These are phyloP conservation scores for Penicillium daleae DNA, from an alignment of 495 filamentous ascomycete genomes.

Conservation along the genomic window DNA sequence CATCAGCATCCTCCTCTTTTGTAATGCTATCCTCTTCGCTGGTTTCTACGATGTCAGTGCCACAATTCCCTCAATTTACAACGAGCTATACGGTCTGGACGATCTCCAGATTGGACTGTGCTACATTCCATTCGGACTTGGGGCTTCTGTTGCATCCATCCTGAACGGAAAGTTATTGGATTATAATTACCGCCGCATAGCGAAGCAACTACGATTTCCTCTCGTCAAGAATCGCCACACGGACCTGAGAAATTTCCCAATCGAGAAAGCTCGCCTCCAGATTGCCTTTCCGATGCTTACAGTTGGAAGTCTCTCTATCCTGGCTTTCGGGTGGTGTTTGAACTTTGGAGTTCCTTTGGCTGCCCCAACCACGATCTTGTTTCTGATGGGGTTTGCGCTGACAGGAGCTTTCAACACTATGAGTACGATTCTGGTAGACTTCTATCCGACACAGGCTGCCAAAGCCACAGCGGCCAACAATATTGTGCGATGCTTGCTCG, in stretches of 20 bases:
- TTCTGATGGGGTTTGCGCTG: conserved; percentile 59
- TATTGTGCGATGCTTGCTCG: conserved; percentile 67
- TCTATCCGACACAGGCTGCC: conserved; percentile 62
- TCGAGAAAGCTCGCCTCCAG: conserved; percentile 65
- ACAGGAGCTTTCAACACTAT: conserved; percentile 62
- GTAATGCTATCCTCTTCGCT: conserved; percentile 51
- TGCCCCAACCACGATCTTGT: conserved; percentile 57
- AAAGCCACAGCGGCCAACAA: conserved; percentile 75
- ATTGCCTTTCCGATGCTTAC: conserved; percentile 49
- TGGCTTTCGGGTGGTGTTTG: conserved; percentile 46
- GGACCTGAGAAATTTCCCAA: conserved; percentile 61
- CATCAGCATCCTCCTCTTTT: conserved; percentile 46
- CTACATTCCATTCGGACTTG: conserved; percentile 51
- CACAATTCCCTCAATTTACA: conserved; percentile 48
- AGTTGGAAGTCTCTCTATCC: conserved; percentile 39
- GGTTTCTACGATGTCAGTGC: conserved; percentile 44
- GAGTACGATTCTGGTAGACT: conserved; percentile 65
- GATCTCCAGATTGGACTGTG: conserved; percentile 55
- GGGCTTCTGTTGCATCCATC: conserved; percentile 80
- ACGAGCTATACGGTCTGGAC: conserved; percentile 47
- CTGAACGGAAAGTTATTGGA: conserved; percentile 81
- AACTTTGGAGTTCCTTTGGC: conserved; percentile 44
- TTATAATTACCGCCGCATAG: conserved; percentile 49
- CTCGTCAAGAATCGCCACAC: conserved; percentile 55
- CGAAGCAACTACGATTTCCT: conserved; percentile 44